phyloP scores from a whole-genome alignment of 768 basidiomycete species.

The Pholiota molesta region DNA sequence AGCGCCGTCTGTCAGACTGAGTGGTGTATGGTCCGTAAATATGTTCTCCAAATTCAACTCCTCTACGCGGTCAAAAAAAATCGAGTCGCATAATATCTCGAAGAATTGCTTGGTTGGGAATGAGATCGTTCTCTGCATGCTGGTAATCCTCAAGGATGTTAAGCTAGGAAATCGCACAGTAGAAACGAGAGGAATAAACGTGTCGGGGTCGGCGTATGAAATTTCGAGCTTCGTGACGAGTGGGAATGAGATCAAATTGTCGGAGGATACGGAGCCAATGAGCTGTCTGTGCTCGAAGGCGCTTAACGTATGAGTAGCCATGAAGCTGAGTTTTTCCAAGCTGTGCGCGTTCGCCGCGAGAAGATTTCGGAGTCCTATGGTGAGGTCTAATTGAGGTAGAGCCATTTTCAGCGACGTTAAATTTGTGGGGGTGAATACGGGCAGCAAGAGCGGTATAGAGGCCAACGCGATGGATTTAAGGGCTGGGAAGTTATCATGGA shows the following conservation, averaged over 20 bases:
- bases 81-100: background rate
- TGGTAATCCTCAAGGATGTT: background rate
- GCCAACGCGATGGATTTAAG: conserved; percentile 8
- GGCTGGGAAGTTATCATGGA: conserved; percentile 6
- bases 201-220: conserved; percentile 6
- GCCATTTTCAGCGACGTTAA: conserved; percentile 9
- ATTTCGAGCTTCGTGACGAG: conserved; percentile 4
- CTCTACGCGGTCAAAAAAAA: background rate
- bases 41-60: background rate
- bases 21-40: background rate
- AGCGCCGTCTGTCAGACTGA: background rate
- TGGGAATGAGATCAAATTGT: background rate
- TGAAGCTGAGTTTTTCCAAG: conserved; percentile 7
- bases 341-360: conserved; percentile 6
- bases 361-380: background rate
- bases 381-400: conserved; percentile 4
- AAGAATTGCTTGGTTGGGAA: background rate
- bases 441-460: conserved; percentile 3
- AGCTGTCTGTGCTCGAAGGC: background rate
- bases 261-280: background rate
- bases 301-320: conserved; percentile 1
- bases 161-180: conserved; percentile 1
- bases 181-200: conserved; percentile 2
- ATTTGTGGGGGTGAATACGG: conserved; percentile 4
- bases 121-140: background rate